Percentiles rank a stretch among this genome's conserved stretches.
Conservation (phyloP, 305 asterid genomes). For the Fraxinus albicans region DNA sequence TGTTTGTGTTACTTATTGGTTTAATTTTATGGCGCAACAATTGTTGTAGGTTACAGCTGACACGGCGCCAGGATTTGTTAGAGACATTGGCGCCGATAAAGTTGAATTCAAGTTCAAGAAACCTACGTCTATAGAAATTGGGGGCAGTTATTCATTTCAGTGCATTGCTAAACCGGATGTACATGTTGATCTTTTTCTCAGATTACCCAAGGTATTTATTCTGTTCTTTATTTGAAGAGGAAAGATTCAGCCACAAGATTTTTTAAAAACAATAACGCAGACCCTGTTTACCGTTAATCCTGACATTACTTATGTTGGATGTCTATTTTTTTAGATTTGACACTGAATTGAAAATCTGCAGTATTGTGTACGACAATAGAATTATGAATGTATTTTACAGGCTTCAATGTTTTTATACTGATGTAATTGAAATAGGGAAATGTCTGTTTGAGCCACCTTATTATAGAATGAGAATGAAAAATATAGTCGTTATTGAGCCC, state of each 20-base stretch:
- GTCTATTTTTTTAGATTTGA: neutral
- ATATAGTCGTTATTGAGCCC: too few relatives aligned
- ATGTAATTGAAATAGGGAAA: neutral
- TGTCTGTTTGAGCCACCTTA: neutral
- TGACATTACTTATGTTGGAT: neutral
- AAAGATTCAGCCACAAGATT: neutral
- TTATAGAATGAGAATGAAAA: too few relatives aligned
- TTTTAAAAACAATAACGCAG: neutral
- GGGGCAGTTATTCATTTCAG: conserved; percentile 82
- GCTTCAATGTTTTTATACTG: neutral
- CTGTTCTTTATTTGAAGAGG: neutral
- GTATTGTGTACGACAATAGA: neutral
- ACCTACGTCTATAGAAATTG: conserved; percentile 63
- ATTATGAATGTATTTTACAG: neutral
- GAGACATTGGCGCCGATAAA: conserved; percentile 84
- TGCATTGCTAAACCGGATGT: conserved; percentile 71
- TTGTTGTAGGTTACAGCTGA: conserved; percentile 68
- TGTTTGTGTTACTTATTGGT: neutral
- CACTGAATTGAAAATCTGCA: neutral
- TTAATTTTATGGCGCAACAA: conserved; percentile 10
- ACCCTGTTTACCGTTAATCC: neutral
- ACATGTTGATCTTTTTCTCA: conserved; percentile 70
- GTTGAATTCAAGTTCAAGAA: conserved; percentile 81
- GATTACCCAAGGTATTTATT: conserved; percentile 76
- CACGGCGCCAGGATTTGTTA: conserved; percentile 73